Base-by-base conservation (phyloP, 2,329 filamentous ascomycete species). In the Apiospora phragmitis region DNA sequence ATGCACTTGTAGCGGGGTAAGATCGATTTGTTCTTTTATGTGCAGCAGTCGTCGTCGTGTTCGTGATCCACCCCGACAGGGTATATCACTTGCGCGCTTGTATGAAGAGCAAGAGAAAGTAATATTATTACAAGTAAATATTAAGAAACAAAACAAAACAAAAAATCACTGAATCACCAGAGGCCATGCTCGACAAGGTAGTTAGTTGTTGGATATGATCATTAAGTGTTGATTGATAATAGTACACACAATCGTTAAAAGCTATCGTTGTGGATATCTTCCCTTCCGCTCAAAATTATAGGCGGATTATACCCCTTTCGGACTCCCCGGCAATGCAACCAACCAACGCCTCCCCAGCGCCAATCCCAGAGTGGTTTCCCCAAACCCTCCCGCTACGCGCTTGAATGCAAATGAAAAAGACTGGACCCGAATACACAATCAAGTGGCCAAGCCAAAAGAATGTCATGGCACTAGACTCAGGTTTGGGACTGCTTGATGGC, bases 261-360 rank as follows among this genome's bases (percentile, higher is more conserved):
- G 32, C 32, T 62, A 62, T 35, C 38, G 51, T 21, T 32, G 51
- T 38, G 55, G 55, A 62, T 62, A 62, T 62, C 55, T n/a, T 38
- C 55, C 55, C 16, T 62, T 24, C 55, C 55, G 55, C 55, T 38
- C 55, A 62, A 24, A 62, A 62, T 62, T 62, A 62, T 62, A 62
- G 55, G 55, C 55, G 55, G 55, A 38, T 35, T 38, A 2, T 26
- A n/a, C 21, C 55, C 55, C 32, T 38, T 38, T 38, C 29, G 24
- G 21, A 38, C 32, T 62, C 32, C 55, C 32, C 18, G 32, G 18
- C 29, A 62, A 62, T 62, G 55, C 55, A 62, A 29, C 55, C 55
- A 38, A 38, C 8, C 18, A 62, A 62, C 55, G 35, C 55, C 55
- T 38, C 21, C 55, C 32, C n/a, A 62, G 55, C 55, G 55, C 55